Conservation (phyloP, 257 asterid genomes). For the Solanum infundibuliforme region DNA sequence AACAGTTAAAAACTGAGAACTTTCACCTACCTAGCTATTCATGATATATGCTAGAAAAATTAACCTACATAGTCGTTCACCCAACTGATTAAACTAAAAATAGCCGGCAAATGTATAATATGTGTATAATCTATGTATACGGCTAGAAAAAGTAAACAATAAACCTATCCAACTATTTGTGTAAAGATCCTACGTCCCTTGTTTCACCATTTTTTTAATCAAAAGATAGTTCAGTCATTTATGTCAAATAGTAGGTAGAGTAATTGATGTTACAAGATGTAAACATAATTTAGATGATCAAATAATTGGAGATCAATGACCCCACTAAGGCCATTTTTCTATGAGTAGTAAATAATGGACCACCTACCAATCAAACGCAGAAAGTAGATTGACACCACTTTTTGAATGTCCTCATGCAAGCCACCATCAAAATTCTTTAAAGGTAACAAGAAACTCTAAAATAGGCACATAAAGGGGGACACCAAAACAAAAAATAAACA, state of each 20-base stretch:
- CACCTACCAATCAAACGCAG: conserved; percentile 24
- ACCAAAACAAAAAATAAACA: neutral
- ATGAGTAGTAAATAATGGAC: conserved; percentile 27
- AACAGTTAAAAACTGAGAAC: neutral
- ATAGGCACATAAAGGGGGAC: neutral
- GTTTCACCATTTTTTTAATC: neutral
- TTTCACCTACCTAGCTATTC: neutral
- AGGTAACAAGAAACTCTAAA: neutral
- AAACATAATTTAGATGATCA: conserved; percentile 4
- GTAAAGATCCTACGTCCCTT: neutral
- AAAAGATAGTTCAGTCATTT: neutral
- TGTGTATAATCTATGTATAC: neutral
- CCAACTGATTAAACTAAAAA: neutral
- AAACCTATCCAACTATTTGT: neutral
- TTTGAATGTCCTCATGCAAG: conserved; percentile 11
- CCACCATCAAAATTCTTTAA: conserved; percentile 9
- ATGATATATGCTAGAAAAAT: neutral
- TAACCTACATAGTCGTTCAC: neutral
- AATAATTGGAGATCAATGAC: conserved; percentile 12
- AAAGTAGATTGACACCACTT: conserved; percentile 28
- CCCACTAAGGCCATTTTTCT: conserved; percentile 10
- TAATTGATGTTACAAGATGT: conserved; percentile 8
- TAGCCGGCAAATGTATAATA: neutral
- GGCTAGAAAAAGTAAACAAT: neutral
- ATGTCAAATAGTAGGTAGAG: conserved; percentile 14